Conservation (phyloP, 2,329 filamentous ascomycete genomes). For the Akanthomyces muscarius region DNA sequence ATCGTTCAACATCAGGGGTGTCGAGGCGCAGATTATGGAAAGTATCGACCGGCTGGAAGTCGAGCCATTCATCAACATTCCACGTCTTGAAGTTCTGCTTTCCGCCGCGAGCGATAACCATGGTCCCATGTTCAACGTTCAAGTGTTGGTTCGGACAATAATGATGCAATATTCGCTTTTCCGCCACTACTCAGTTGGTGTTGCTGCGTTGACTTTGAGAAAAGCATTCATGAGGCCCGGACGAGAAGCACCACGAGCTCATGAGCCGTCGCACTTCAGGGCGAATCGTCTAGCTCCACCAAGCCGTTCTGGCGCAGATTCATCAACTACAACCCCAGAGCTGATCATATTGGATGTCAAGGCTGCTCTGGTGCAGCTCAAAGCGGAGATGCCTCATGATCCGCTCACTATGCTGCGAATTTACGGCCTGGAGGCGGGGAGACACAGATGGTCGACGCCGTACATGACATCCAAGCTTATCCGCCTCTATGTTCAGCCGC, state of each 20-base stretch:
- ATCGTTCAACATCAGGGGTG: constrained; percentile 72
- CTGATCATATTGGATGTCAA: constrained; percentile 79
- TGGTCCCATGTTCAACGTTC: constrained; percentile 82
- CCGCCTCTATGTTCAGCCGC: constrained; percentile 83
- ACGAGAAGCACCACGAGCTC: constrained; percentile 35
- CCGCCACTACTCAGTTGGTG: constrained; percentile 82
- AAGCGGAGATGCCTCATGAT: constrained; percentile 82
- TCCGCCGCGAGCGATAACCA: constrained; percentile 82
- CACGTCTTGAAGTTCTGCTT: constrained; percentile 80
- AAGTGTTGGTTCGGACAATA: constrained; percentile 74
- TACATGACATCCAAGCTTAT: constrained; percentile 74
- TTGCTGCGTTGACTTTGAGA: constrained; percentile 72
- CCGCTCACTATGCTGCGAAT: constrained; percentile 90
- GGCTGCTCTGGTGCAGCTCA: constrained; percentile 77
- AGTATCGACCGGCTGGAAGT: constrained; percentile 77
- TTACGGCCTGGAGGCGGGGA: constrained; percentile 75
- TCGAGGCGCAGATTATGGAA: constrained; percentile 90
- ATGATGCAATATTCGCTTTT: constrained; percentile 89
- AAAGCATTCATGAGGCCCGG: constrained; percentile 61
- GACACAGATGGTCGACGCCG: constrained; percentile 82
- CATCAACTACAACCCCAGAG: constrained; percentile 47
- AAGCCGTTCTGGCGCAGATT: constrained; percentile 28
- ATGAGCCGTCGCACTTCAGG: constrained; percentile 29
- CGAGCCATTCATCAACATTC: constrained; percentile 81
- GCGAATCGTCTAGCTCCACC: constrained; percentile 38